Base-by-base conservation (phyloP, 2,329 filamentous ascomycete genomes). In the Helminthosporium solani region DNA sequence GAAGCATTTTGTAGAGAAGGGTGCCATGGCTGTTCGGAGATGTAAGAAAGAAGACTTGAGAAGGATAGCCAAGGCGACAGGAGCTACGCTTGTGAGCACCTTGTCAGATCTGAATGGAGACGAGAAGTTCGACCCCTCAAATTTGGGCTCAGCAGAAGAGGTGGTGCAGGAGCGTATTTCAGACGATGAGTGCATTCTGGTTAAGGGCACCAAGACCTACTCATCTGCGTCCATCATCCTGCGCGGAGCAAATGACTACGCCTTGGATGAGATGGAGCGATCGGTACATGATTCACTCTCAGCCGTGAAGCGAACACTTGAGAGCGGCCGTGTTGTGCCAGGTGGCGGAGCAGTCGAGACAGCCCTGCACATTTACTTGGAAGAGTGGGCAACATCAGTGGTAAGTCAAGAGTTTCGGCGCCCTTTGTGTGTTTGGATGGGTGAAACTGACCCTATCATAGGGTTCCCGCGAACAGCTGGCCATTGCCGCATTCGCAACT, bases 31-130 rank as follows among this genome's bases (percentile, higher is more conserved):
- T 42, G 90, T 99, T 40, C 83, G 94, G 66, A 82, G 94, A 68
- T 97, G 92, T 75, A 99, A 97, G 80, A 99, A 99, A 82, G 94
- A 99, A 76, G 94, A 99, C 66, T 78, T 99, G 50, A 82, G 94
- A 69, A 85, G 94, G 62, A 97, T 99, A 75, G 94, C 94, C 49
- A 95, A 88, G 77, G 94, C 94, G 5, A 96, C 94, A 6, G 94
- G 94, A 46, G 94, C 92, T 16, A 96, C 91, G 15, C 79, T 99
- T 47, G 83, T 99, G 58, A 92, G 88, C 78, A 92, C 90, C 7
- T 79, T 99, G 38, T 97, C 94, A 3, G 95, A 99, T 70, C 78
- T 99, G 54, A 97, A 99, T 68, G 94, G 94, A 48, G 94, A 99
- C 69, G 94, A 99, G 77, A 90, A 87, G 69, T 99, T 97, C 63